Percentiles rank a stretch among this genome's conserved stretches.
phyloP scores from a whole-genome alignment of 2,329 filamentous ascomycete genomes.

The Xenosphaeropsis pyriputrescens region DNA sequence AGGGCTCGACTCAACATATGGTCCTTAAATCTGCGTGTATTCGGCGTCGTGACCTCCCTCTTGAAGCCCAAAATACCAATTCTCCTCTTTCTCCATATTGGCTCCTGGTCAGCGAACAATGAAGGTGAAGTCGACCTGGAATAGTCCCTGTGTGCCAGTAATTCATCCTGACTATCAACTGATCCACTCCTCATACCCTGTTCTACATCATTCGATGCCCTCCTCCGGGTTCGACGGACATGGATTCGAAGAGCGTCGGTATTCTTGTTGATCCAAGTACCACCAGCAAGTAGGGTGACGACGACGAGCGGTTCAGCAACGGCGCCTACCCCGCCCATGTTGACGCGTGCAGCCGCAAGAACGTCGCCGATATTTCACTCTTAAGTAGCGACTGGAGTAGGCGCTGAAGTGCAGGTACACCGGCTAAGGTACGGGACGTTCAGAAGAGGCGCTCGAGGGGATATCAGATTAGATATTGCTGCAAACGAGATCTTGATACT shows the following conservation, averaged over 20 bases:
- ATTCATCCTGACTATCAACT: neutral
- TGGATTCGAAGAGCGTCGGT: neutral
- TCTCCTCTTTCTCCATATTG: slow-evolving; percentile 32
- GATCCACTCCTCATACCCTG: neutral
- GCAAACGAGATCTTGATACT: no score
- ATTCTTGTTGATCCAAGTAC: slow-evolving; percentile 46
- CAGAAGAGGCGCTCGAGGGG: no score
- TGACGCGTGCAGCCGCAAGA: neutral
- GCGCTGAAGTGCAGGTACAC: no score
- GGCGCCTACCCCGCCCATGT: slow-evolving; percentile 30
- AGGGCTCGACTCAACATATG: slow-evolving; percentile 48
- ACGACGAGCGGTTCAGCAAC: slow-evolving; percentile 48
- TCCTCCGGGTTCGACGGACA: neutral
- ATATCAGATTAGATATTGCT: no score
- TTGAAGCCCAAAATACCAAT: slow-evolving; percentile 28
- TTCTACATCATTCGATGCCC: slow-evolving; percentile 2
- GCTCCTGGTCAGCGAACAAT: slow-evolving; percentile 23
- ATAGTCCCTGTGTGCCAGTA: slow-evolving; percentile 3
- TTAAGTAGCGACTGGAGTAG: no score
- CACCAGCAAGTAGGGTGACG: slow-evolving; percentile 40
- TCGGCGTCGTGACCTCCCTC: slow-evolving; percentile 38
- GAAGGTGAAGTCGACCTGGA: slow-evolving; percentile 20
- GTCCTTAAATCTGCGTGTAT: slow-evolving; percentile 43
- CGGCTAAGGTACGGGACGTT: no score
- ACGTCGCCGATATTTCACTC: neutral